A percentile compares a stretch with the other conserved stretches of the same genome.
Conservation (phyloP, 2,329 filamentous ascomycete genomes). For the Epichloe amarillans region DNA sequence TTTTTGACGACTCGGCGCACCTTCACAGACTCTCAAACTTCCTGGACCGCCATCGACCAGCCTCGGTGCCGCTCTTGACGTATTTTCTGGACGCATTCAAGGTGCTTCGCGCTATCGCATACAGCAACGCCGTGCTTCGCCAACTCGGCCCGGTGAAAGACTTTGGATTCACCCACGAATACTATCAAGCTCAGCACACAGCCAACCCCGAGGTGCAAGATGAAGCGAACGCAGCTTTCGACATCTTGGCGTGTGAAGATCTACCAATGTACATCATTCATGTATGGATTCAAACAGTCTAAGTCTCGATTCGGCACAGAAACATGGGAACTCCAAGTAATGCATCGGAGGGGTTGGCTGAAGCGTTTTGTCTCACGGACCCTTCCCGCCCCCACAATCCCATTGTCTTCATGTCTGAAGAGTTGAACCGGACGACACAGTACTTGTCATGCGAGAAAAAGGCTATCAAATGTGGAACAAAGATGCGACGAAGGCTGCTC, state of each 20-base stretch:
- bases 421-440: constrained; percentile 60
- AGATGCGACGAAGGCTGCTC: too few species aligned
- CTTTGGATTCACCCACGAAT: constrained; percentile 8
- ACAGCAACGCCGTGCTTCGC: constrained; percentile 43
- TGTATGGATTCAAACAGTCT: constrained; percentile 54
- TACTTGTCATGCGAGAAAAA: constrained; percentile 17
- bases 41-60: constrained; percentile 43
- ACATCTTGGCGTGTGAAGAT: constrained; percentile 50
- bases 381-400: constrained; percentile 59
- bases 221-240: constrained; percentile 50
- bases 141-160: constrained; percentile 5
- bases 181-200: constrained; percentile 20
- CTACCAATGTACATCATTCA: constrained; percentile 59
- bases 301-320: constrained; percentile 49
- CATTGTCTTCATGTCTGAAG: constrained; percentile 63
- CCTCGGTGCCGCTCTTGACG: constrained; percentile 51
- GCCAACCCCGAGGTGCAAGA: constrained; percentile 45
- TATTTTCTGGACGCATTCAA: constrained; percentile 63
- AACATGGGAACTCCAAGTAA: constrained; percentile 55
- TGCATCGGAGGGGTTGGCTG: constrained; percentile 54
- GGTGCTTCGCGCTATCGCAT: constrained; percentile 55
- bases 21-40: constrained; percentile 56
- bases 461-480: too few species aligned
- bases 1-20: constrained; percentile 50
- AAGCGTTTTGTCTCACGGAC: constrained; percentile 65